Base-by-base conservation (phyloP, 164 flowering plant genomes). In the Paratinospora sagittata region DNA sequence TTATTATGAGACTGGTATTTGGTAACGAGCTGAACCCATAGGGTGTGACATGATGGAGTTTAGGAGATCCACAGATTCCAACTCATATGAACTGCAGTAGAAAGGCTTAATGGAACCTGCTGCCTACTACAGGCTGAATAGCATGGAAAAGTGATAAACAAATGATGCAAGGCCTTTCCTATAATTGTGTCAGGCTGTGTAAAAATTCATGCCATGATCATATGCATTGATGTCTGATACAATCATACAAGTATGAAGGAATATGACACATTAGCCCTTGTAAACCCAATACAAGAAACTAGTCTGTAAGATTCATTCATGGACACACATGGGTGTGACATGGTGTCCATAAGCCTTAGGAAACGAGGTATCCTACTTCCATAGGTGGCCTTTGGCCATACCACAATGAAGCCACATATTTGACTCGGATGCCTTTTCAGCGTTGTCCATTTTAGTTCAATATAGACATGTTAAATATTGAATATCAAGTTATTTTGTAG, bases 161-260 rank as follows among this genome's bases (percentile, higher is more conserved):
- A 52, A 52, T 52, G 58, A 52, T 52, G 58, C 58, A 52, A 52
- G 58, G 58, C 58, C 8, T n/a, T 52, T 52, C 58, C 58, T 52
- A 19, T 17, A n/a, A 19, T 52, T 43, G 2, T 17, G 61, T 0
- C 24, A 6, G 0, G 61, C 24, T 55, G 21, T 16, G 58, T 3
- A 23, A 21, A 55, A 55, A 1, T 30, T 30, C 34, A 30, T 30
- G 34, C 34, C 34, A 30, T 30, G 34, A 30, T 30, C 34, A 1
- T 4, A 30, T 30, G 4, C 2, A 30, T 30, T 30, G 34, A 1
- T 30, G 34, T 30, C 34, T 30, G 34, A 30, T 30, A 30, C 34
- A 30, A 30, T 30, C 3, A 30, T 30, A 30, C 34, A 30, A 30
- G 3, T 30, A 30, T 30, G 34, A 30, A 55, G 61, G 61, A 55